Evolutionary conservation across 352 stramenopile genomes (phyloP).

Genomic region (Phytopythium cucurbitacearum): DNA sequence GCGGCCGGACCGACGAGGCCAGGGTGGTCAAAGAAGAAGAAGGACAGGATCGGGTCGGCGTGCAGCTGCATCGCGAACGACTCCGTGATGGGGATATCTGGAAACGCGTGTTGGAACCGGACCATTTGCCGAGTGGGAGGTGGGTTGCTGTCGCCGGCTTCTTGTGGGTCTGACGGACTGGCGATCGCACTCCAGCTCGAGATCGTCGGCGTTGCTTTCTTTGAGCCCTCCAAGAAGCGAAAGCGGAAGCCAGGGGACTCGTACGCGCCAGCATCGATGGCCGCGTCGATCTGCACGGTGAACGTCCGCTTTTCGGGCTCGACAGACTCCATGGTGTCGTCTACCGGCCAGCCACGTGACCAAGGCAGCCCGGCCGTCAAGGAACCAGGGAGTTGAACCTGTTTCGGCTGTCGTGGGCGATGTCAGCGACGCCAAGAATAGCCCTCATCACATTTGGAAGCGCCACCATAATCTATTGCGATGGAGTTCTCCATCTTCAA

Average conservation of each 20-base stretch:
- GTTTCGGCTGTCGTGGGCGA: no score
- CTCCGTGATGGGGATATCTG: constrained; percentile 43
- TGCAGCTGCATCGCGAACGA: constrained; percentile 39
- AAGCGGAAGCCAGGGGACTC: constrained; percentile 60
- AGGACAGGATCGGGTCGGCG: constrained; percentile 53
- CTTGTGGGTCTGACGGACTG: neutral
- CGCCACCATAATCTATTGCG: no score
- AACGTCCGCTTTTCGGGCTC: constrained; percentile 41
- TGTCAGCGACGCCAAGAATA: no score
- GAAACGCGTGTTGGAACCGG: constrained; percentile 46
- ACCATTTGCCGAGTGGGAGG: constrained; percentile 9
- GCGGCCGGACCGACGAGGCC: constrained; percentile 13
- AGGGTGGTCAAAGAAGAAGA: constrained; percentile 59
- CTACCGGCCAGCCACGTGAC: no score
- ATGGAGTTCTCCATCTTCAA: no score
- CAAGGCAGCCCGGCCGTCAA: no score
- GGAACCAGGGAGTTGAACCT: no score
- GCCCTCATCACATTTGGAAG: no score
- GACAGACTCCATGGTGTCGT: neutral
- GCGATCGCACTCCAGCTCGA: neutral
- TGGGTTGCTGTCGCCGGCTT: constrained; percentile 2
- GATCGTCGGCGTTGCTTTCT: constrained; percentile 35
- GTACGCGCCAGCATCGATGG: constrained; percentile 33
- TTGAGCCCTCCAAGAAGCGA: constrained; percentile 59
- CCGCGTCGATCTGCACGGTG: constrained; percentile 55